These are phyloP conservation scores for Suhomyces canberraensis DNA, from an alignment of 805 yeast genomes.

Conservation along the genomic window DNA sequence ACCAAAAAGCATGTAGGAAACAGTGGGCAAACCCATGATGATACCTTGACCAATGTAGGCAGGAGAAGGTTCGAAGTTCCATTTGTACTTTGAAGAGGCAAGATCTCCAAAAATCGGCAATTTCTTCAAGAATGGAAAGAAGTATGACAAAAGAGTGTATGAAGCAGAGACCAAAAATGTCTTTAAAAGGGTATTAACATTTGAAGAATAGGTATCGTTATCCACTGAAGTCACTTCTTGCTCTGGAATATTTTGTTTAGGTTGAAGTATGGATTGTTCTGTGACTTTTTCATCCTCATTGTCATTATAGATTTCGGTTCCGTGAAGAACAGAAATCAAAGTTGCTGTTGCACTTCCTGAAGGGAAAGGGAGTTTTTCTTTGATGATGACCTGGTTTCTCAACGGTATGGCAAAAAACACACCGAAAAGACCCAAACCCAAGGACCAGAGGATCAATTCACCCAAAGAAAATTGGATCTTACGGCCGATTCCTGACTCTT, in stretches of 20 bases:
- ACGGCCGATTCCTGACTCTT: constrained; percentile 65
- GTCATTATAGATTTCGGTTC: constrained; percentile 51
- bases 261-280: constrained; percentile 7
- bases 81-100: constrained; percentile 62
- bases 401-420: constrained; percentile 92
- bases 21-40: constrained; percentile 93
- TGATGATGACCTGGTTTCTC: constrained; percentile 80
- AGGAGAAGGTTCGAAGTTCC: constrained; percentile 95
- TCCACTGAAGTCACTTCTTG: background rate
- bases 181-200: constrained; percentile 53
- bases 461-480: constrained; percentile 35
- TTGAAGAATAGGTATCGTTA: constrained; percentile 40
- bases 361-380: constrained; percentile 86
- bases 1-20: constrained; percentile 86
- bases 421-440: constrained; percentile 89
- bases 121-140: constrained; percentile 62
- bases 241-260: constrained; percentile 4
- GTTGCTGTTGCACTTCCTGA: constrained; percentile 97
- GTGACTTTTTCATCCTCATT: constrained; percentile 10
- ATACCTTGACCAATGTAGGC: constrained; percentile 98
- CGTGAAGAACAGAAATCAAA: constrained; percentile 80
- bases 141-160: constrained; percentile 71
- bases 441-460: constrained; percentile 75
- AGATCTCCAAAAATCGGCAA: constrained; percentile 74
- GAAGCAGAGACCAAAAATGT: constrained; percentile 70